phyloP scores from a whole-genome alignment of 2,329 filamentous ascomycete species.

The Epichloe typhina region DNA sequence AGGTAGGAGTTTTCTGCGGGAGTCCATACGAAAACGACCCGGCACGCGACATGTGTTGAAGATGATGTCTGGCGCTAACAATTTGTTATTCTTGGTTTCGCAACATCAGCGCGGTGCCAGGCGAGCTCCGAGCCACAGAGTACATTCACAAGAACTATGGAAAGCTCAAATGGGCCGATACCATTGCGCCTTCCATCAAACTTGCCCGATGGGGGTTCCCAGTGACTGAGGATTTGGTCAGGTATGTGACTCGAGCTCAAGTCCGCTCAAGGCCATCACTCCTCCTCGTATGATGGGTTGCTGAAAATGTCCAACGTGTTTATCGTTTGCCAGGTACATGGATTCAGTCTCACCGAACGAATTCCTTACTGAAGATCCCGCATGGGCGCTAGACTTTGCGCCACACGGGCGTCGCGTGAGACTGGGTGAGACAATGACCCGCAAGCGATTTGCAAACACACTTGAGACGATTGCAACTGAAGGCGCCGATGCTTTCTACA shows the following conservation, averaged over 20 bases:
- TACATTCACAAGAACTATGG: constrained; percentile 59
- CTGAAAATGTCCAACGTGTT: neutral
- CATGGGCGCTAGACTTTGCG: constrained; percentile 77
- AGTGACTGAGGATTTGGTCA: constrained; percentile 56
- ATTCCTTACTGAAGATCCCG: constrained; percentile 57
- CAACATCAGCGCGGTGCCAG: constrained; percentile 45
- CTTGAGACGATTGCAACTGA: constrained; percentile 54
- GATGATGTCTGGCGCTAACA: neutral
- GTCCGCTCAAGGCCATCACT: neutral
- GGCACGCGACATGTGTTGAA: neutral
- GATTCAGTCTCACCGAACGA: constrained; percentile 28
- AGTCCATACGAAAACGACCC: no score
- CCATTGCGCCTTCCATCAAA: constrained; percentile 58
- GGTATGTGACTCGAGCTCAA: constrained; percentile 4
- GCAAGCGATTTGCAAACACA: constrained; percentile 61
- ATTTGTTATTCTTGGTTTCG: neutral
- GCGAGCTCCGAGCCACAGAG: constrained; percentile 60
- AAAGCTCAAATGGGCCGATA: constrained; percentile 46
- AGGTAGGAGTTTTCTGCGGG: constrained; percentile 32
- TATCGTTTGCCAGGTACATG: constrained; percentile 41
- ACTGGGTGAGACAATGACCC: constrained; percentile 60
- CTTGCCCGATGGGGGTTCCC: constrained; percentile 61
- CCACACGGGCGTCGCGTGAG: constrained; percentile 54
- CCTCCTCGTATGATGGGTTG: no score
- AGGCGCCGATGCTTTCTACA: constrained; percentile 58